These are phyloP conservation scores for Phytophthora megakarya DNA, from an alignment of 352 stramenopile genomes.

Conservation along the genomic window DNA sequence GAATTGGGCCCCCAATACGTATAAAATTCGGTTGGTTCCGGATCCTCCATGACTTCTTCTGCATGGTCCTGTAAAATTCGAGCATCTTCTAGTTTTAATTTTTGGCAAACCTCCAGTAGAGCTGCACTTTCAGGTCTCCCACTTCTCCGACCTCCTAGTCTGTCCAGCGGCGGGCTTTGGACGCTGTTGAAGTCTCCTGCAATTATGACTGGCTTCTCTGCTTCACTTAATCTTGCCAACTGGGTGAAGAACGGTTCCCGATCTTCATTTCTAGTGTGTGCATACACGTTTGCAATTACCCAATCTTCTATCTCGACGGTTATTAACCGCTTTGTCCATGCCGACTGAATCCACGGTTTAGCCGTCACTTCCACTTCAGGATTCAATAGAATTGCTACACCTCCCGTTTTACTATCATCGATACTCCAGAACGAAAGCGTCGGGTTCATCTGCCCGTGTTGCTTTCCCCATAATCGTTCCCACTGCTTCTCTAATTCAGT, in stretches of 20 bases:
- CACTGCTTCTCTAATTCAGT: not conserved
- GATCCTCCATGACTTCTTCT: not conserved
- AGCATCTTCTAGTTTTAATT: not conserved
- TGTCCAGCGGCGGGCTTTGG: not conserved
- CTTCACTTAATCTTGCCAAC: not conserved
- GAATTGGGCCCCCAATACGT: not conserved
- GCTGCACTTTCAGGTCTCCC: not conserved
- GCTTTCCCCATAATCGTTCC: not conserved
- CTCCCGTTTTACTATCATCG: not conserved
- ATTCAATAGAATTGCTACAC: not conserved
- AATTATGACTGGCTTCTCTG: not conserved
- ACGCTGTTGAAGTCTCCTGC: slow-evolving; percentile 1
- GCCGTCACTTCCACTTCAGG: not conserved
- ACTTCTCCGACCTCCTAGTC: not conserved
- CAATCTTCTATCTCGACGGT: not conserved
- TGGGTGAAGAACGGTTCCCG: not conserved
- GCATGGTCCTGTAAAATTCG: not conserved
- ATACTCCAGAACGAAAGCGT: not conserved
- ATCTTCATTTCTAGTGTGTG: not conserved
- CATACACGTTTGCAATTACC: not conserved
- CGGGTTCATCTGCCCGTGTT: not conserved
- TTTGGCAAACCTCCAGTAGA: not conserved
- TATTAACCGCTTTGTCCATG: not conserved
- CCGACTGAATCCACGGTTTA: not conserved
- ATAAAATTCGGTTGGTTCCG: not conserved